Percentiles rank a stretch among this genome's conserved stretches.
These are phyloP conservation scores for Emydomyces testavorans DNA, from an alignment of 2,329 filamentous ascomycete genomes.

Conservation along the genomic window DNA sequence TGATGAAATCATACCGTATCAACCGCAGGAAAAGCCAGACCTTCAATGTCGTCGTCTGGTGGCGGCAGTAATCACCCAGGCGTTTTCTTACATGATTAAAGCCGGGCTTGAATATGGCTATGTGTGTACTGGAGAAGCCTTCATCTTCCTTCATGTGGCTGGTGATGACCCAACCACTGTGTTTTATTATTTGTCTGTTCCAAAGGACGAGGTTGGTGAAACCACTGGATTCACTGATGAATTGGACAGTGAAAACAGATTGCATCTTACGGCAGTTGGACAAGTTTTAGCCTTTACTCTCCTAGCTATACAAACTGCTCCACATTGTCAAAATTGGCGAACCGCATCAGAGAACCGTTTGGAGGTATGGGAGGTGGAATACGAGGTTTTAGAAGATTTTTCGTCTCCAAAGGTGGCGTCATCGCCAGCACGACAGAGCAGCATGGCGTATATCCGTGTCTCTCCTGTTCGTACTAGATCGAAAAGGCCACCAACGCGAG, in stretches of 20 bases:
- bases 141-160: slow-evolving; percentile 34
- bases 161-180: slow-evolving; percentile 22
- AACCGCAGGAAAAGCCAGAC: slow-evolving; percentile 21
- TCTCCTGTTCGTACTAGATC: slow-evolving; percentile 8
- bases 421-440: slow-evolving; percentile 2
- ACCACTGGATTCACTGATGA: slow-evolving; percentile 17
- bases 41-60: slow-evolving; percentile 25
- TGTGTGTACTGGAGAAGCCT: slow-evolving; percentile 35
- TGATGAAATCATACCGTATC: slow-evolving; percentile 28
- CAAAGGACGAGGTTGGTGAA: slow-evolving; percentile 23
- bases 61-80: slow-evolving; percentile 38
- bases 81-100: slow-evolving; percentile 42
- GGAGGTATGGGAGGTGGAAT: slow-evolving; percentile 20
- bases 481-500: neutral
- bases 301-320: slow-evolving; percentile 18
- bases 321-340: slow-evolving; percentile 18
- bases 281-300: slow-evolving; percentile 27
- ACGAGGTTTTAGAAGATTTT: slow-evolving; percentile 16
- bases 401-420: neutral
- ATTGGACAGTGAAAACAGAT: slow-evolving; percentile 4
- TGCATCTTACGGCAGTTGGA: slow-evolving; percentile 25
- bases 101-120: slow-evolving; percentile 36
- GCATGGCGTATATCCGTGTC: slow-evolving; percentile 1
- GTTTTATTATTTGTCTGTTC: slow-evolving; percentile 27
- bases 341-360: slow-evolving; percentile 13